A percentile compares a stretch with the other conserved stretches of the same genome.
These are phyloP conservation scores for Fragilariopsis cylindrus DNA, from an alignment of 108 stramenopile species.

Conservation along the genomic window DNA sequence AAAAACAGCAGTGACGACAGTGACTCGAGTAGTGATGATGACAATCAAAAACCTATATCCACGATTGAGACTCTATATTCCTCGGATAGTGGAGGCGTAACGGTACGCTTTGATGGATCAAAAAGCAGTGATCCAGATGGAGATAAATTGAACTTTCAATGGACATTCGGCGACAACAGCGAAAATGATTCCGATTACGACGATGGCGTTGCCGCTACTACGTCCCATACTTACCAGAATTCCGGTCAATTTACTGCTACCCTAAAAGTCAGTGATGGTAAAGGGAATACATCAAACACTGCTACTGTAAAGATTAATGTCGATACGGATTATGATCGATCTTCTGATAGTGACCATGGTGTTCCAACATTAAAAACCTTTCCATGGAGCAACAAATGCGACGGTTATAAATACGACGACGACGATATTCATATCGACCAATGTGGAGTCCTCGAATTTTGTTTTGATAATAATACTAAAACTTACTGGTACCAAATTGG, in stretches of 20 bases:
- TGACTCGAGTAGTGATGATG: neutral
- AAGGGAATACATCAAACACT: slow-evolving; percentile 10
- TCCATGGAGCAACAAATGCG: neutral
- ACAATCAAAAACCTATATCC: slow-evolving; percentile 28
- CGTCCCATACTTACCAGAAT: slow-evolving; percentile 15
- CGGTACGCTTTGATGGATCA: slow-evolving; percentile 34
- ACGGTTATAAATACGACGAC: neutral
- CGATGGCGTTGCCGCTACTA: neutral
- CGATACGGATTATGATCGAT: neutral
- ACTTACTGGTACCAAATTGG: slow-evolving; percentile 10
- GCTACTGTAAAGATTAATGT: neutral
- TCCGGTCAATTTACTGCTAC: slow-evolving; percentile 18
- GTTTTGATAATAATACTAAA: slow-evolving; percentile 7
- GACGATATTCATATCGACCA: slow-evolving; percentile 5
- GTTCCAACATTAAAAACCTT: neutral
- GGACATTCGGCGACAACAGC: slow-evolving; percentile 36
- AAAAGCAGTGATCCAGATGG: slow-evolving; percentile 38
- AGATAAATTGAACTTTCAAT: slow-evolving; percentile 19
- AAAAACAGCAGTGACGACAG: neutral
- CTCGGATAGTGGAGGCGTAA: neutral
- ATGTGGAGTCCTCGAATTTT: slow-evolving; percentile 24
- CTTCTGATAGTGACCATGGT: neutral
- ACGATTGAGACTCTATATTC: slow-evolving; percentile 5
- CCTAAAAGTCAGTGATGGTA: slow-evolving; percentile 28
- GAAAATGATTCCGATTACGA: slow-evolving; percentile 6